Percentiles rank a stretch among this genome's conserved stretches.
phyloP scores from a whole-genome alignment of 2,329 filamentous ascomycete species.

The Cyclaneusma minus region DNA sequence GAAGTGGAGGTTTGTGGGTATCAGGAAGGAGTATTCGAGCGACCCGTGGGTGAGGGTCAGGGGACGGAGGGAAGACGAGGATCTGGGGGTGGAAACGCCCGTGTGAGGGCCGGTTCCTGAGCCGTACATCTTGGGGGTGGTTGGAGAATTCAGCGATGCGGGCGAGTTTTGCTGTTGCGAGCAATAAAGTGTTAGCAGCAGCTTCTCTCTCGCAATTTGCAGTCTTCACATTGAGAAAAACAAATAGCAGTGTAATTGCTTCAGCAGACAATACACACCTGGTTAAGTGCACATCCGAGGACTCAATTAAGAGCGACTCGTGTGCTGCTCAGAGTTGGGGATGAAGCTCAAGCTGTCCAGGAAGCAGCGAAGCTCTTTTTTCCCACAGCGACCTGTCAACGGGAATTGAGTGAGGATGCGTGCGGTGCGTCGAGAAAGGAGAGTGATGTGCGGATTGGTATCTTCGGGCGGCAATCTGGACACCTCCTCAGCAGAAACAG shows the following conservation, averaged over 20 bases:
- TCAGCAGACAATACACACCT: too few relatives aligned
- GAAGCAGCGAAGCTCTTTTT: too few relatives aligned
- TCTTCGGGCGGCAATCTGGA: conserved; percentile 1
- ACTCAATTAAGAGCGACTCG: not conserved
- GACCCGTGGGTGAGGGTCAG: conserved; percentile 84
- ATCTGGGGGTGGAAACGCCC: conserved; percentile 91
- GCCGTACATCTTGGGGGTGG: conserved; percentile 59
- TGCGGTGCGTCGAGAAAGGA: not conserved
- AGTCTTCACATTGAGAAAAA: too few relatives aligned
- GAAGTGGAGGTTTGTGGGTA: conserved; percentile 91
- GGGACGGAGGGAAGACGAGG: conserved; percentile 80
- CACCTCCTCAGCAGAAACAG: conserved; percentile 2
- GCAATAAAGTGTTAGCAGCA: too few relatives aligned
- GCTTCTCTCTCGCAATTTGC: too few relatives aligned
- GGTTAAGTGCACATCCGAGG: conserved; percentile 1
- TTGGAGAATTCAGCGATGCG: conserved; percentile 1
- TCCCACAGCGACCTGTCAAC: too few relatives aligned
- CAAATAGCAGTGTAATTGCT: too few relatives aligned
- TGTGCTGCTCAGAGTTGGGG: too few relatives aligned
- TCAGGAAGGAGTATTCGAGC: conserved; percentile 89
- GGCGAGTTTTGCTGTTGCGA: conserved; percentile 1
- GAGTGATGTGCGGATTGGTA: conserved; percentile 1
- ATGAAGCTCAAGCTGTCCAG: too few relatives aligned
- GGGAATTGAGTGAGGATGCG: conserved; percentile 1
- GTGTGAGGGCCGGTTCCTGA: conserved; percentile 74